Base-by-base conservation (phyloP, 495 filamentous ascomycete genomes). In the Xylaria flabelliformis region DNA sequence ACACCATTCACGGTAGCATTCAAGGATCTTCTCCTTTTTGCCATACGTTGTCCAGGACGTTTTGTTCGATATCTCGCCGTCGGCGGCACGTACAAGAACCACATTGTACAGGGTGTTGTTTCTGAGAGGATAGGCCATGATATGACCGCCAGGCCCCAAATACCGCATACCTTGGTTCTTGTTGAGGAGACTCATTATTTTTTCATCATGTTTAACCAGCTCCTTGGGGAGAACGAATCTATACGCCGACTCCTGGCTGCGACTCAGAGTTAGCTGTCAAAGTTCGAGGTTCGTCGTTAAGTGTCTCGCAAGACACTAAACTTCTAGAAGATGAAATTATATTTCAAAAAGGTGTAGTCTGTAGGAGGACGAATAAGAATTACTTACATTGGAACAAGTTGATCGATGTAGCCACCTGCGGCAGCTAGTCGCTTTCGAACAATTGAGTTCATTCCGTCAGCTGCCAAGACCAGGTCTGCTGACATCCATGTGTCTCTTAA, bases 381-480 rank as follows among this genome's bases (percentile, higher is more conserved):
- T 55, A n/a, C 32, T 59, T 39, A 36, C 56, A 83, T 85, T 0
- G 83, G 65, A 12, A 81, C 74, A 12, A 82, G 78, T 32, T 79
- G 75, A 32, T 81, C 73, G 1, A 69, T 64, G 5, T 74, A 42
- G 36, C 81, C 79, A 8, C 76, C 46, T 71, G 48, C 83, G 74
- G 4, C 82, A 67, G 21, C 63, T 41, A 70, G 72, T 63, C 80
- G 74, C 44, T 72, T 72, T 9, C 84, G 80, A 26, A 85, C 69
- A 1, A 70, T 74, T 9, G 84, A 86, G 59, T 83, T 86, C 72
- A 86, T 82, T 9, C 84, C 85, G 44, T 87, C 85, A n/a, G 84
- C 84, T 19, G 80, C 83, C 46, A 86, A 75, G 2, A 86, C 70
- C 4, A 87, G 62, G 64, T 87, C 84, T 12, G 79, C 84, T 8